phyloP scores from a whole-genome alignment of 495 filamentous ascomycete species.

The Arthonia radiata region DNA sequence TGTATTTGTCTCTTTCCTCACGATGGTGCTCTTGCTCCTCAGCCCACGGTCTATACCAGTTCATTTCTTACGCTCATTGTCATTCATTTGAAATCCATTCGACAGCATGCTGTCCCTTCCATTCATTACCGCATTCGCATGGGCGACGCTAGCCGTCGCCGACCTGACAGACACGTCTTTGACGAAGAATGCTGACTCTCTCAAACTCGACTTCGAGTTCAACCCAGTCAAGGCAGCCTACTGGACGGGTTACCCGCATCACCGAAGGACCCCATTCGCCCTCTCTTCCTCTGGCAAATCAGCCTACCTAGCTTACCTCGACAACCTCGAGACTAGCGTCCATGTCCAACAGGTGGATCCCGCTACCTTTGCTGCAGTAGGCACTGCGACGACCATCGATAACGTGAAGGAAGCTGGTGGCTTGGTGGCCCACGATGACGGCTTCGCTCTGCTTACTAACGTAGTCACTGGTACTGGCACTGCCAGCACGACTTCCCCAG shows the following conservation, averaged over 20 bases:
- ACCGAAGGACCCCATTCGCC: constrained; percentile 27
- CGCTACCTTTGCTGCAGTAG: constrained; percentile 20
- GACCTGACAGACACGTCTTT: constrained; percentile 7
- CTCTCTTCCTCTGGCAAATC: constrained; percentile 25
- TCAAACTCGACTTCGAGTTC: constrained; percentile 18
- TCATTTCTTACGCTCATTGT: too few species aligned
- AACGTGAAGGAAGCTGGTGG: constrained; percentile 27
- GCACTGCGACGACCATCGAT: constrained; percentile 17
- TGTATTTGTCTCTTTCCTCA: too few species aligned
- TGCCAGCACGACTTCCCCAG: constrained; percentile 19
- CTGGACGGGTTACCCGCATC: constrained; percentile 28
- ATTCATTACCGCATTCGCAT: too few species aligned
- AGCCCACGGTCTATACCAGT: too few species aligned
- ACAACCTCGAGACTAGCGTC: constrained; percentile 21
- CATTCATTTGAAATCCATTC: too few species aligned
- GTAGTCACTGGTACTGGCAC: constrained; percentile 21
- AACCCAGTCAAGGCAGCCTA: constrained; percentile 25
- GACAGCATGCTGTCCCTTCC: too few species aligned
- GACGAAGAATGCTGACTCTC: constrained; percentile 17
- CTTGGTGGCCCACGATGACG: constrained; percentile 28
- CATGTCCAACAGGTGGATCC: constrained; percentile 24
- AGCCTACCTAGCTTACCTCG: constrained; percentile 26
- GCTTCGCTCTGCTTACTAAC: constrained; percentile 28
- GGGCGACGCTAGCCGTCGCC: constrained; percentile 4
- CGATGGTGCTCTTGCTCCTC: too few species aligned